Evolutionary conservation across 345 rosid species (phyloP).

Genomic region (Hibiscus trionum): DNA sequence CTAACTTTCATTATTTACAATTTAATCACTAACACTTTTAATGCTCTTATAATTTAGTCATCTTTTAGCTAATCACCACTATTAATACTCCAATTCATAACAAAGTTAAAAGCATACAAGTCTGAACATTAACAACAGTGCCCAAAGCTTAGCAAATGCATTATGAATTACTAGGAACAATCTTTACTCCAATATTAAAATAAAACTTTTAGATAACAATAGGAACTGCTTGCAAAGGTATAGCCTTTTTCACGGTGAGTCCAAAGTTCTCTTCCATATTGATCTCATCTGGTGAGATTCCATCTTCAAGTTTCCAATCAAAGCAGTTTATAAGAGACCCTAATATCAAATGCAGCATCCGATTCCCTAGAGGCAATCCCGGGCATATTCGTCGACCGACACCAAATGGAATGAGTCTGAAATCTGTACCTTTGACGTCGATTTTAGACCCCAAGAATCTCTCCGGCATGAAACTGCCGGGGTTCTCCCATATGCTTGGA

Average conservation of each 20-base stretch:
- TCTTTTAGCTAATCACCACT: too few relatives aligned
- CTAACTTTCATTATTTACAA: too few relatives aligned
- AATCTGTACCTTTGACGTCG: conserved; percentile 28
- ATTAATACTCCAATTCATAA: too few relatives aligned
- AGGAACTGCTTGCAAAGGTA: conserved; percentile 30
- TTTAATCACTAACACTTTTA: too few relatives aligned
- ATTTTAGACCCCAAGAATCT: conserved; percentile 36
- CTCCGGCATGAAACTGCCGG: conserved; percentile 32
- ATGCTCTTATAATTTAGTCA: too few relatives aligned
- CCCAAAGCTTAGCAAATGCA: too few relatives aligned
- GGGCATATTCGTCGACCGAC: conserved; percentile 45
- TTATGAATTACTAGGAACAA: too few relatives aligned
- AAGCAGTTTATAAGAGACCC: conserved; percentile 34
- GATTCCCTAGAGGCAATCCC: conserved; percentile 30
- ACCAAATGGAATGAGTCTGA: conserved; percentile 38
- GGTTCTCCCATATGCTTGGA: conserved; percentile 29
- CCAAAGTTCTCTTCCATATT: conserved; percentile 28
- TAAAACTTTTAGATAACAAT: neutral
- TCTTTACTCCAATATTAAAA: too few relatives aligned
- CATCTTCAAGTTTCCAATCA: conserved; percentile 36
- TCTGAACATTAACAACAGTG: too few relatives aligned
- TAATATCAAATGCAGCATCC: conserved; percentile 33
- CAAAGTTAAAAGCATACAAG: too few relatives aligned
- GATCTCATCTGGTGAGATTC: neutral
- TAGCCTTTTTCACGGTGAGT: conserved; percentile 20